phyloP scores from a whole-genome alignment of 129 eudicot genomes.

The Apium graveolens region DNA sequence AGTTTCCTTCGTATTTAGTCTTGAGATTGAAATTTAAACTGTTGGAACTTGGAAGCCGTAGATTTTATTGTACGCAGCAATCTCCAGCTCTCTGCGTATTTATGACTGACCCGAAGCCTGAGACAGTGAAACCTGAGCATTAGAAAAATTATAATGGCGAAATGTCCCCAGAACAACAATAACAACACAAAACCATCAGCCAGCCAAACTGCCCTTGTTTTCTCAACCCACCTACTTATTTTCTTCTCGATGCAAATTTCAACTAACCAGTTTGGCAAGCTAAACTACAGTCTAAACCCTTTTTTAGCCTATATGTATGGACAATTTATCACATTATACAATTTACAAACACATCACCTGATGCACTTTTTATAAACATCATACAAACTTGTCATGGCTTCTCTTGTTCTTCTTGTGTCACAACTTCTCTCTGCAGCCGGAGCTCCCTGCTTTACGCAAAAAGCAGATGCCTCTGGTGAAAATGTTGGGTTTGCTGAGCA shows the following conservation, averaged over 20 bases:
- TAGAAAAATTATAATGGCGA: not conserved
- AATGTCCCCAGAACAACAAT: too few species aligned
- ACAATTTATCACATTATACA: too few species aligned
- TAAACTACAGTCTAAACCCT: too few species aligned
- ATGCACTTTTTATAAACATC: not conserved
- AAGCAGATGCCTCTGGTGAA: too few species aligned
- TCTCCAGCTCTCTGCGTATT: not conserved
- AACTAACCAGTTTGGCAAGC: too few species aligned
- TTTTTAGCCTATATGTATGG: too few species aligned
- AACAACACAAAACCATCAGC: not conserved
- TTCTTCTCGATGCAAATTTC: too few species aligned
- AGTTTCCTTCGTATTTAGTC: too few species aligned
- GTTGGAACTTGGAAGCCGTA: not conserved
- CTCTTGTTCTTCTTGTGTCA: slow-evolving; percentile 57
- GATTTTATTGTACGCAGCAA: not conserved
- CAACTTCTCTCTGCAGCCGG: too few species aligned
- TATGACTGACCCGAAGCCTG: not conserved
- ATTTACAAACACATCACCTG: not conserved
- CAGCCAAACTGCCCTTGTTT: not conserved
- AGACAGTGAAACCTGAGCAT: not conserved
- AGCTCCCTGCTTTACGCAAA: too few species aligned
- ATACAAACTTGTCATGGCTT: slow-evolving; percentile 27
- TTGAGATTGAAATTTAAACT: too few species aligned
- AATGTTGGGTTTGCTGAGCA: too few species aligned
- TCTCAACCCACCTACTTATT: not conserved